Evolutionary conservation across 306 rosid genomes (phyloP), one percentile per base, ranked within the genome.

Genomic region (Dalbergia cochinchinensis): DNA sequence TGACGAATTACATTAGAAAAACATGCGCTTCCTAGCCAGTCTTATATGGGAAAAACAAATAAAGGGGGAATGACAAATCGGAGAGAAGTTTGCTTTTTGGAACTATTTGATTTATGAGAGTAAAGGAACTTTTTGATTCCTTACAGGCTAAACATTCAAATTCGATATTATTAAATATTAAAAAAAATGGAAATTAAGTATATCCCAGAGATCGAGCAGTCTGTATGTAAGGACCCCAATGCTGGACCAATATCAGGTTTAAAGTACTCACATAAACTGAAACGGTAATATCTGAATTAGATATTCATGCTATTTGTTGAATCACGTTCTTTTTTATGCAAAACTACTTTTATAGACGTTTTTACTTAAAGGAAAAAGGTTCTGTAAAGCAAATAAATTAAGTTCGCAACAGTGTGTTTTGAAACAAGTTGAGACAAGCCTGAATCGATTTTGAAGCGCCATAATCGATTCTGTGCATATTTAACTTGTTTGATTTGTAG

Each of bases 91-190:
- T 69, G 31, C 60, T 80, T 85, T 84, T 71, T 63, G 55, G 9
- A 65, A 20, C 33, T 18, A 39, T 55, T 66, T 51, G 4, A 58
- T 57, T 69, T 12, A 1, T 65, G 15, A 67, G 33, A 58, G n/a
- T 14, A 77, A 80, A 9, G 69, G 8, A 7, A 65, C 88, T 85
- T 81, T 81, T 73, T 67, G 60, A 62, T 85, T 85, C 53, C 88
- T 85, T 85, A 67, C 39, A 16, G 26, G 47, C 77, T 81, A 85
- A 81, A 78, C 88, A 81, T 77, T 67, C 76, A 13, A 64, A 65
- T 55, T 63, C 20, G 10, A 53, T 22, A 10, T 62, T 62, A 53
- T 35, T 34, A 18, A 0, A 11, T 5, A 7, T 20, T 6, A 9
- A 15, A 16, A 50, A 7, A 55, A 72, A 50, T 11, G 11, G 15